Evolutionary conservation across 257 asterid genomes (phyloP).

Genomic region (Gentiana dahurica): DNA sequence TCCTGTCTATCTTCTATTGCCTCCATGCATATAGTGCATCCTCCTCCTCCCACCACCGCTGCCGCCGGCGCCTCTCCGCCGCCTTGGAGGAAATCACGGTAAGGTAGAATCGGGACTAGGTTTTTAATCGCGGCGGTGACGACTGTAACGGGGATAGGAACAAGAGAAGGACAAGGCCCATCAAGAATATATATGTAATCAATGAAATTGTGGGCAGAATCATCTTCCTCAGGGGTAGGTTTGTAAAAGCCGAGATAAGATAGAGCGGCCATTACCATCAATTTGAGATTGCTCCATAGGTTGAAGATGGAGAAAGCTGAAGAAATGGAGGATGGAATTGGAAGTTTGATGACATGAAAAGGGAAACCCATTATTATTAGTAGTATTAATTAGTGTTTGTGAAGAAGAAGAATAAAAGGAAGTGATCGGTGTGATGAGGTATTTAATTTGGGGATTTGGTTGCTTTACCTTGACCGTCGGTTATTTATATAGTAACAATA

Average conservation of each 20-base stretch:
- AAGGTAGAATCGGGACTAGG: conserved; percentile 30
- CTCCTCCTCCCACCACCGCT: neutral
- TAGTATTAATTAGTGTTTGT: too few relatives aligned
- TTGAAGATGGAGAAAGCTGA: conserved; percentile 20
- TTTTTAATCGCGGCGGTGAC: conserved; percentile 47
- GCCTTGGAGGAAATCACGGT: conserved; percentile 5
- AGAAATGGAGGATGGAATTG: conserved; percentile 19
- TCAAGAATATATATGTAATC: conserved; percentile 42
- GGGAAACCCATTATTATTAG: conserved; percentile 37
- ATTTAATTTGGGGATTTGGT: too few relatives aligned
- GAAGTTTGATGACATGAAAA: conserved; percentile 36
- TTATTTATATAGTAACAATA: too few relatives aligned
- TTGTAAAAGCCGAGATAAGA: conserved; percentile 52
- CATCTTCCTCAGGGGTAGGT: conserved; percentile 39
- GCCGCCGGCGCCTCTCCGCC: neutral
- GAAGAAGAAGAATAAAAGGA: too few relatives aligned
- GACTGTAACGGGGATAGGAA: conserved; percentile 44
- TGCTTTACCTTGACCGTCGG: too few relatives aligned
- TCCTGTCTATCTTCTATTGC: conserved; percentile 23
- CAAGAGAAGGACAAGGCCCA: conserved; percentile 43
- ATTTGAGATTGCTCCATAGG: conserved; percentile 29
- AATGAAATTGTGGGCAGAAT: conserved; percentile 14
- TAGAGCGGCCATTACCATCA: conserved; percentile 32
- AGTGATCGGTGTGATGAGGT: too few relatives aligned
- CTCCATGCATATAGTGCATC: conserved; percentile 48